These are phyloP conservation scores for Quercus lobata DNA, from an alignment of 331 rosid genomes.

Conservation along the genomic window DNA sequence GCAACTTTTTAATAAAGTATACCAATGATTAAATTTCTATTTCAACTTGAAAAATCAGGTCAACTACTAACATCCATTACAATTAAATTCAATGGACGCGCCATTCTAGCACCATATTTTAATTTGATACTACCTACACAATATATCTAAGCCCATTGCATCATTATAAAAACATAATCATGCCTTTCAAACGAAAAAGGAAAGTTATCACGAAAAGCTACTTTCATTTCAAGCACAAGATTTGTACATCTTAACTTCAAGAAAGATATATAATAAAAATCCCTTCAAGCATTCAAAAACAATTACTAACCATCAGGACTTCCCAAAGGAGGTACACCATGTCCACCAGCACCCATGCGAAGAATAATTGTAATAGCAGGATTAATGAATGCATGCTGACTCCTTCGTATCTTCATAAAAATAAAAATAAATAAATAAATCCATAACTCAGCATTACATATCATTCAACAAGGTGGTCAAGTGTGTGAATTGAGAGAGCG, in stretches of 20 bases:
- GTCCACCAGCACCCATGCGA: slow-evolving; percentile 99
- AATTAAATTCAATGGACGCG: neutral
- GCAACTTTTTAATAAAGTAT: neutral
- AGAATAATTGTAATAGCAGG: slow-evolving; percentile 93
- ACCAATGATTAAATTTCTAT: neutral
- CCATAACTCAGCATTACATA: slow-evolving; percentile 16
- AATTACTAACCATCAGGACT: slow-evolving; percentile 93
- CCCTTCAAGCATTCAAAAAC: slow-evolving; percentile 16
- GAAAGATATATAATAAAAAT: neutral
- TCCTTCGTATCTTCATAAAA: slow-evolving; percentile 72
- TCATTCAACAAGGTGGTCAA: slow-evolving; percentile 13
- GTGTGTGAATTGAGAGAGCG: neutral
- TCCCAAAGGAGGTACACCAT: slow-evolving; percentile 98
- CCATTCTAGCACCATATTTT: neutral
- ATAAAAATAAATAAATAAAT: neutral
- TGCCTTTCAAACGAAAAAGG: neutral
- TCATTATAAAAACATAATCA: neutral
- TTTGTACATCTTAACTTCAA: neutral
- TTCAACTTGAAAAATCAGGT: neutral
- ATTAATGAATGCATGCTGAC: slow-evolving; percentile 97
- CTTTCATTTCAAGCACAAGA: neutral
- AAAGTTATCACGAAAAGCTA: neutral
- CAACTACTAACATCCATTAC: neutral
- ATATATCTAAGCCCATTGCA: slow-evolving; percentile 1
- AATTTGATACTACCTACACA: slow-evolving; percentile 9